Conservation (phyloP, 1,284 basidiomycete genomes). For the Inonotus hispidus region DNA sequence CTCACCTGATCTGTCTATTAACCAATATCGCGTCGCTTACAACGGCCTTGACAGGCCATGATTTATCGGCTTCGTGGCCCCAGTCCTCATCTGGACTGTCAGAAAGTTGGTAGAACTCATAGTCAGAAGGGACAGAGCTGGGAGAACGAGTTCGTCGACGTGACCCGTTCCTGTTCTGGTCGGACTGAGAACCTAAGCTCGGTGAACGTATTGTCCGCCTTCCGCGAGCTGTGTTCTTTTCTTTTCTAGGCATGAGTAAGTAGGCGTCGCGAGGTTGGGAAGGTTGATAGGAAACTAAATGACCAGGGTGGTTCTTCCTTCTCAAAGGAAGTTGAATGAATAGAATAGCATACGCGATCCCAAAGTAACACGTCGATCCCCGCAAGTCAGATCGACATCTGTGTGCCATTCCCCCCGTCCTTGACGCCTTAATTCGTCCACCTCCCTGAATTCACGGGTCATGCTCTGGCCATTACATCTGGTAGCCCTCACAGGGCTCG, state of each 20-base stretch:
- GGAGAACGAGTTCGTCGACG: not conserved
- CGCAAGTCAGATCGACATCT: not conserved
- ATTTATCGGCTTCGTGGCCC: not conserved
- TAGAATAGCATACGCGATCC: not conserved
- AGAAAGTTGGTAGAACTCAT: not conserved
- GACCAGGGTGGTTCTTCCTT: not conserved
- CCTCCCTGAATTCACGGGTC: not conserved
- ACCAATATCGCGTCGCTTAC: not conserved
- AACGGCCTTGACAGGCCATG: not conserved
- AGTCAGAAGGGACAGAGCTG: not conserved
- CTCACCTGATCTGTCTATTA: not conserved
- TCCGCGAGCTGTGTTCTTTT: not conserved
- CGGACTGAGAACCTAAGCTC: not conserved
- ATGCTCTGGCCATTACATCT: not conserved
- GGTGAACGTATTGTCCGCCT: not conserved
- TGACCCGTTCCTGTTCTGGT: not conserved
- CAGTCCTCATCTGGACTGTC: not conserved
- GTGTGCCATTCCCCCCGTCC: not conserved
- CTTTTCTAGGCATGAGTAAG: not conserved
- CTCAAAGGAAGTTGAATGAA: not conserved
- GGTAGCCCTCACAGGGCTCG: not conserved
- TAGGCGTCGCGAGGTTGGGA: too few species aligned
- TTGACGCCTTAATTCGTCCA: not conserved
- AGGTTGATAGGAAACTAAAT: not conserved
- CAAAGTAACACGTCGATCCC: not conserved